Evolutionary conservation across 2,329 filamentous ascomycete genomes (phyloP), one percentile per base, ranked within the genome.

Genomic region (Diplodia scrobiculata): DNA sequence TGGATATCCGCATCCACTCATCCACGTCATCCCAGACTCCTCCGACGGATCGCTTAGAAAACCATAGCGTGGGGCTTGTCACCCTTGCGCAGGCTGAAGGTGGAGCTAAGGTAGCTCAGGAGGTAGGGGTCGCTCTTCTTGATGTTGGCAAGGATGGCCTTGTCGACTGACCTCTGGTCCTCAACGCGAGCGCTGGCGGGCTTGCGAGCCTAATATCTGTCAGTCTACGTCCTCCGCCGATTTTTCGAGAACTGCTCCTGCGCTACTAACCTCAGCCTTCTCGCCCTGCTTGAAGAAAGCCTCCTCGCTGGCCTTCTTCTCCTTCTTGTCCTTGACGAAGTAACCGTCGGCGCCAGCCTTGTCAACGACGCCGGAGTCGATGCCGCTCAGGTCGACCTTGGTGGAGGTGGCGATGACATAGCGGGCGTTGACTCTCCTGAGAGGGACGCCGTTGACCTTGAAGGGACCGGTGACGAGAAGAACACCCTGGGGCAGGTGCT

Each of bases 51-150:
- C 74, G 68, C 69, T 71, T 97, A 99, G 89, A 94, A 99, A 85
- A 91, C 91, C 95, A 99, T 98, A 89, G 96, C 91, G 86, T 99
- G 95, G 84, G 95, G 95, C 90, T 94, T 93, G 88, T 99, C 94
- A 79, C 95, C 95, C 87, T 93, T 97, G 85, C 94, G 91, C 84
- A 99, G 89, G 89, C 91, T 96, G 91, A 99, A 99, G 81, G 90
- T 92, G 83, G 90, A 91, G 80, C 87, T 87, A 77, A 99, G 91
- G 89, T 99, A 99, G 85, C 89, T 91, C 80, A 88, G 84, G 77
- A 99, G 91, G 84, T 94, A 86, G 75, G 92, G 90, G 83, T 96
- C 92, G 55, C 48, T 62, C 89, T 98, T 97, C 91, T 98, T 98
- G 87, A 99, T 95, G 83, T 85, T 91, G 83, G 91, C 88, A 77